phyloP scores from a whole-genome alignment of 331 rosid species.

The Prunus yedoensis region DNA sequence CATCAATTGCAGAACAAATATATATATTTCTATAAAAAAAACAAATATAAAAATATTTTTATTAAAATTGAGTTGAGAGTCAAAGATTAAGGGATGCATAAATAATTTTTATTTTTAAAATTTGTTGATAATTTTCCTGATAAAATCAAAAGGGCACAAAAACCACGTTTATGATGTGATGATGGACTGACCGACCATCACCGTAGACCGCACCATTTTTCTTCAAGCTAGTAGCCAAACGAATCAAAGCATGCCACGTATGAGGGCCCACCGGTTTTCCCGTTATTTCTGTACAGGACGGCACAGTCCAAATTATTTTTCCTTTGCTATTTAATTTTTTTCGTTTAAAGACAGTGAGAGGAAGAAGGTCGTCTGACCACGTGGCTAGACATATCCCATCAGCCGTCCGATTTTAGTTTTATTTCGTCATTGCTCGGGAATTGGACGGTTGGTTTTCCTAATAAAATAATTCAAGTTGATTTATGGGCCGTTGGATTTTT shows the following conservation, averaged over 20 bases:
- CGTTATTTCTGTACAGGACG: background rate
- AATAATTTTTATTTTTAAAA: too few species aligned
- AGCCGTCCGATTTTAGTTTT: background rate
- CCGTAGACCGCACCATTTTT: background rate
- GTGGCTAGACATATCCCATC: background rate
- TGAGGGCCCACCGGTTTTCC: background rate
- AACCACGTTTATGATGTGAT: constrained; percentile 17
- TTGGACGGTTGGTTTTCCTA: background rate
- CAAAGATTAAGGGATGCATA: too few species aligned
- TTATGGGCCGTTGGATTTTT: background rate
- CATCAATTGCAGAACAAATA: too few species aligned
- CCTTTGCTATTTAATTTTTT: too few species aligned
- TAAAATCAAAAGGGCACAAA: background rate
- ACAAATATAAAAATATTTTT: too few species aligned
- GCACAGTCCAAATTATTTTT: too few species aligned
- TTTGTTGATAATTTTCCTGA: background rate
- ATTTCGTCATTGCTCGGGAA: background rate
- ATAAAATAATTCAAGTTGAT: background rate
- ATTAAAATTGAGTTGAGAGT: background rate
- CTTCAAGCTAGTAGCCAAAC: background rate
- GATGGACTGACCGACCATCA: constrained; percentile 5
- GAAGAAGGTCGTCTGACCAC: background rate
- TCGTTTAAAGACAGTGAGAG: background rate
- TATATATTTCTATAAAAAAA: too few species aligned
- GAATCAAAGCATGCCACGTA: background rate